Base-by-base conservation (phyloP, 805 yeast genomes). In the Wickerhamomyces subpelliculosus region DNA sequence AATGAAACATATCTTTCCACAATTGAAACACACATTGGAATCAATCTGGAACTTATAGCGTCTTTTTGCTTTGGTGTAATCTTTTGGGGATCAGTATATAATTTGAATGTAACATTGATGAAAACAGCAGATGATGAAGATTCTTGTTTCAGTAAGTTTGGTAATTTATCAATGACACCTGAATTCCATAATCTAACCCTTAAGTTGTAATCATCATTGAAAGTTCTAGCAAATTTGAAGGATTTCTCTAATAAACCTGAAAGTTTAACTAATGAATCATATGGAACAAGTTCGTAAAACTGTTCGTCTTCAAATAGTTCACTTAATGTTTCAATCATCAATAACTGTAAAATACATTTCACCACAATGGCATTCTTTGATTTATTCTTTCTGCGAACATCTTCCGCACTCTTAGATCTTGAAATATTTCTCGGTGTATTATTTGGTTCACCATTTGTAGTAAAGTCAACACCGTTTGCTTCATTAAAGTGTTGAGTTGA, bases 141-240 rank as follows among this genome's bases (percentile, higher is more conserved):
- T 60, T 94, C 98, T 61, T 94, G 98, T 51, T 85, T 84, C 50
- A 89, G 65, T 50, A 93, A 64, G 51, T 93, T 94, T 17, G 99
- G 98, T 39, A 90, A 71, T 54, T 89, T 81, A 52, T 87, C 95
- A 62, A 89, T 90, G 29, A 88, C 80, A 1, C 96, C 96, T 4
- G 93, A 85, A 52, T 87, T 84, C 80, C 94, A 89, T 30, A 93
- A 66, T 49, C 93, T 69, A n/a, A 85, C 82, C 46, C 99, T 70
- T 49, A 93, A 67, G 38, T 87, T 88, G 58, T 84, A 82, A 60
- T 93, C 89, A 41, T 81, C 88, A 59, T 93, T 93, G 68, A 93
- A 93, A 41, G 72, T 77, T 50, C 84, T 76, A 3, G 97, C 85
- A 63, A 94, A 93, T 46, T 72, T 70, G 64, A 85, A 89, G 37